A percentile compares a stretch with the other conserved stretches of the same genome.
Conservation (phyloP, 2,329 filamentous ascomycete genomes). For the Penicillium vulpinum region DNA sequence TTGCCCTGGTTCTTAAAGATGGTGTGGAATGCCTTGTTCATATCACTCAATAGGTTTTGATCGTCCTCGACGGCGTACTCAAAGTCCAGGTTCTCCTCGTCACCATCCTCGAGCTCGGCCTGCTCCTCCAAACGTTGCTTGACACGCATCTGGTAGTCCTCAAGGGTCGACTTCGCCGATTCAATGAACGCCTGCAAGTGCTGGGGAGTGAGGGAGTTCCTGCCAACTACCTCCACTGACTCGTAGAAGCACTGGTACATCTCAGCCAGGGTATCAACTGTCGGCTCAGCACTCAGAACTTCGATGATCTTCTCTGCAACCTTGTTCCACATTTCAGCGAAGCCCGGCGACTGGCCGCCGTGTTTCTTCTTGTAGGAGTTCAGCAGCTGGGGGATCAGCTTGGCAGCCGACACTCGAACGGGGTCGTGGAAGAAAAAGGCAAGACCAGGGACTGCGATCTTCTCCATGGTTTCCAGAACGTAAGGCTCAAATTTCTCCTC, state of each 20-base stretch:
- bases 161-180: conserved; percentile 77
- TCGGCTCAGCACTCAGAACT: conserved; percentile 88
- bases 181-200: conserved; percentile 89
- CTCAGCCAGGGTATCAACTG: conserved; percentile 92
- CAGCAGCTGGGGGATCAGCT: conserved; percentile 88
- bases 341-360: conserved; percentile 74
- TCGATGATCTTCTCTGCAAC: conserved; percentile 91
- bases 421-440: conserved; percentile 99
- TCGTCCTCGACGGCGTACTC: conserved; percentile 95
- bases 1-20: conserved; percentile 96
- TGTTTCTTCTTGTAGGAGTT: conserved; percentile 93
- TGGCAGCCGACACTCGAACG: conserved; percentile 90
- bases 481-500: conserved; percentile 90
- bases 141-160: conserved; percentile 90
- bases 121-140: conserved; percentile 79
- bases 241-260: conserved; percentile 99
- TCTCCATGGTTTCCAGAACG: conserved; percentile 90
- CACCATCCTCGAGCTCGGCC: conserved; percentile 80
- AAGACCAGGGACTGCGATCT: conserved; percentile 88
- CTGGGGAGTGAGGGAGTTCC: conserved; percentile 71
- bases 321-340: conserved; percentile 77
- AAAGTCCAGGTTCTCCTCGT: conserved; percentile 83
- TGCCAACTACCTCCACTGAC: conserved; percentile 89
- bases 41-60: conserved; percentile 92
- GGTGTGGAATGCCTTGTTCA: conserved; percentile 99